Base-by-base conservation (phyloP, 495 filamentous ascomycete genomes). In the Lasiosphaeria hispida region DNA sequence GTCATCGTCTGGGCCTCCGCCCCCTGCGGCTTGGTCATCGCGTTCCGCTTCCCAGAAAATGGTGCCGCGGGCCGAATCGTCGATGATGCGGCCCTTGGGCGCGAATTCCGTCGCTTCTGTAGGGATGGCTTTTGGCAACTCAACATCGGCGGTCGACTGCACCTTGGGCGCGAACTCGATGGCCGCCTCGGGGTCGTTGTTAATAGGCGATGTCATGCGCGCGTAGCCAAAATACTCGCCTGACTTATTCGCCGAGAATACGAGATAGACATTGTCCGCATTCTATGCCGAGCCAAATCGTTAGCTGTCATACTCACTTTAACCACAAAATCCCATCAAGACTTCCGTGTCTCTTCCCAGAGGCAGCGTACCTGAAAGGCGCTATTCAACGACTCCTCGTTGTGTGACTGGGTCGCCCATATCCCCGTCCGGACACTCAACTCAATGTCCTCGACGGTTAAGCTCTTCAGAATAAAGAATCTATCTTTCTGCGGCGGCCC, bases 241-340 rank as follows among this genome's bases (percentile, higher is more conserved):
- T 0, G 94, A 97, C 65, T 97, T 97, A 74, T 97, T 98, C 10
- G 92, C 94, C 11, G 92, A 97, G 71, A 98, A 98, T 19, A 98
- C 86, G 34, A 98, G 80, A 65, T 93, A 97, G n/a, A 97, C 92
- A 66, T 90, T 88, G 48, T 95, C 89, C 17, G 87, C 83, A 13
- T 75, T 78, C 92, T 96, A 59, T n/a, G 9, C 34, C 23, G 15
- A 8, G 10, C 41, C 23, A 10, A 35, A 5, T n/a, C 38, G 36
- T 58, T 9, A 47, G 48, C 41, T 13, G 23, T 53, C 1, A 15
- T 14, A 11, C n/a, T 8, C 36, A 49, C 10, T 30, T 15, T 14
- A 23, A 19, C 39, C 43, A 33, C 14, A 8, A 7, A 33, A 10
- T 17, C n/a, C 43, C 11, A 8, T n/a, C 17, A 8, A 5, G 10